Conservation (phyloP, 2,329 filamentous ascomycete genomes). For the Phyllachora maydis region DNA sequence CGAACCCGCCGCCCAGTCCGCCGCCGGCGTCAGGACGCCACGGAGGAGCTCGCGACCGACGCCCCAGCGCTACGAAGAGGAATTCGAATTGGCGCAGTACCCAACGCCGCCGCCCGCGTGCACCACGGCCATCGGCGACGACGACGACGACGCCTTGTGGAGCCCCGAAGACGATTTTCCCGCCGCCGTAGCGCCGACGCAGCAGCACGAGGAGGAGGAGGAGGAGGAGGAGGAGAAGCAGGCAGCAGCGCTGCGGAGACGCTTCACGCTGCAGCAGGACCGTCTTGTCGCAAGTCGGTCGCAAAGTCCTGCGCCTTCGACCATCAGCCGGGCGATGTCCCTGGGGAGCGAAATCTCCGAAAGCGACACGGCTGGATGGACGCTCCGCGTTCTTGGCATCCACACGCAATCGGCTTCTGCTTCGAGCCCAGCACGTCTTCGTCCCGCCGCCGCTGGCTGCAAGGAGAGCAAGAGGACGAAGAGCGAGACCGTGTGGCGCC, state of each 20-base stretch:
- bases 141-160: background rate
- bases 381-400: no score
- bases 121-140: conserved; percentile 1
- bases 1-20: background rate
- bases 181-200: no score
- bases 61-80: no score
- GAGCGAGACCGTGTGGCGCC: conserved; percentile 5
- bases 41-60: conserved; percentile 1
- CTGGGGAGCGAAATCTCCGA: background rate
- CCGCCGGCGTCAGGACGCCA: no score
- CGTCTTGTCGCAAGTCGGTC: background rate
- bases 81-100: conserved; percentile 2
- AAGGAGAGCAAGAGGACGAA: conserved; percentile 1
- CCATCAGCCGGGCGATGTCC: conserved; percentile 1
- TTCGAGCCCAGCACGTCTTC: no score
- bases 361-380: background rate
- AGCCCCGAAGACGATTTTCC: no score
- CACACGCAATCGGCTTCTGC: no score
- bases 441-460: background rate
- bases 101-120: conserved; percentile 1
- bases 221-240: background rate
- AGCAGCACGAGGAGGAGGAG: background rate
- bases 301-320: conserved; percentile 1
- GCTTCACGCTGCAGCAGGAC: background rate
- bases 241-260: background rate